Conservation (phyloP, 768 basidiomycete species). For the Suillus discolor region DNA sequence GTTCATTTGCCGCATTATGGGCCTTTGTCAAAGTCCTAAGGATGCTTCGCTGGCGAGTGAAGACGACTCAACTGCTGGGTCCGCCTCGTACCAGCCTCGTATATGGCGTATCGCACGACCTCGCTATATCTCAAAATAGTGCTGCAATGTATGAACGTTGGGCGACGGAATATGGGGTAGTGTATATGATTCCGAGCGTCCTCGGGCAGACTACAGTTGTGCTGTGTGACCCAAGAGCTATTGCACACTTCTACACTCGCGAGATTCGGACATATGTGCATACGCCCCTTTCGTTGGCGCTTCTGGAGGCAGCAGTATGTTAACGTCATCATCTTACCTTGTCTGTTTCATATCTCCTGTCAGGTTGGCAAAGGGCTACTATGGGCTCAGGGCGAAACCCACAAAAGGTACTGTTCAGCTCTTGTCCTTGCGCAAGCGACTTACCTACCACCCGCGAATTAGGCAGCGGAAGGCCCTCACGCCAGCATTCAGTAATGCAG, state of each 20-base stretch:
- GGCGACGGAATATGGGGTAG: constrained; percentile 23
- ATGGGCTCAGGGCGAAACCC: constrained; percentile 18
- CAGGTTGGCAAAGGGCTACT: constrained; percentile 35
- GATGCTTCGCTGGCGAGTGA: not conserved
- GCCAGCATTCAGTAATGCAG: constrained; percentile 44
- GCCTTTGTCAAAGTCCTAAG: not conserved
- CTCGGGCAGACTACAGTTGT: constrained; percentile 18
- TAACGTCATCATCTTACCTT: not conserved
- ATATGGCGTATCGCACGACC: constrained; percentile 19
- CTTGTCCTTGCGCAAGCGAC: not conserved
- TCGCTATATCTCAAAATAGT: not conserved
- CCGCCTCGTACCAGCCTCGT: constrained; percentile 21
- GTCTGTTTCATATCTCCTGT: not conserved
- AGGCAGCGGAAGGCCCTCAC: constrained; percentile 41
- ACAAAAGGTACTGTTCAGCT: not conserved
- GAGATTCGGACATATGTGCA: constrained; percentile 40
- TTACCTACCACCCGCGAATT: not conserved
- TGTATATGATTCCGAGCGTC: constrained; percentile 18
- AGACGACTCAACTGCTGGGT: constrained; percentile 20
- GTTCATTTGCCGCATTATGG: not conserved
- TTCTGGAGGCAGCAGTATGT: constrained; percentile 29
- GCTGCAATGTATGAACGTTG: constrained; percentile 24
- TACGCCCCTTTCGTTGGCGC: constrained; percentile 32
- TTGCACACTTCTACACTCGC: constrained; percentile 46
- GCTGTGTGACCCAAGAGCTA: constrained; percentile 49